Evolutionary conservation across 2,329 filamentous ascomycete species (phyloP), one percentile per base, ranked within the genome.

Genomic region (Fusarium sp.): DNA sequence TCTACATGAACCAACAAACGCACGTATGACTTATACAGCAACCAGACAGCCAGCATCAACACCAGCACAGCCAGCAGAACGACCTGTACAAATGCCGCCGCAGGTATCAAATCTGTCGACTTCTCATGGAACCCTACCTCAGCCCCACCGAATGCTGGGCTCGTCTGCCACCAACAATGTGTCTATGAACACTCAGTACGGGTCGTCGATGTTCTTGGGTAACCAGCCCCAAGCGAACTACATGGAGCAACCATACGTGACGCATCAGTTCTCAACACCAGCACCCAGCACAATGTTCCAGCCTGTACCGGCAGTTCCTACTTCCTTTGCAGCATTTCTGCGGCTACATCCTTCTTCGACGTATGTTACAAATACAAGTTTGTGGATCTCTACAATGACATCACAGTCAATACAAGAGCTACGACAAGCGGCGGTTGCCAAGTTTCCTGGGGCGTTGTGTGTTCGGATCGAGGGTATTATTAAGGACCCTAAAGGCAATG

Each of bases 321-420:
- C 72, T 13, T 69, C 74, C 1, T 85, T 89, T 41, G 85, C 89
- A 4, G 85, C 92, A 15, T 93, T 89, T 79, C 86, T 94, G 69
- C 88, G 90, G n/a, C 83, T 93, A 8, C 87, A 92, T 69, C 85
- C 88, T 1, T 83, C 85, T n/a, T 92, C 90, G 6, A 84, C 83
- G 15, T 82, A 90, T 33, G 80, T 84, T 8, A 76, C 82, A 63
- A 83, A 75, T 61, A 77, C 76, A 70, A 85, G 82, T 71, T 81
- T 91, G 38, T 95, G 92, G 91, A 86, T 93, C 41, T 87, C 85
- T 33, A 90, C 89, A 16, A 78, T 94, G 47, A 80, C 81, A 12
- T 80, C 83, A 2, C 83, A 84, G 6, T 88, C 89, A 3, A 77
- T 94, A 8, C 80, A 84, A 11, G 90, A 92, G 71, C 77, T 94